Base-by-base conservation (phyloP, 2,329 filamentous ascomycete genomes). In the Cladosporium sp. region DNA sequence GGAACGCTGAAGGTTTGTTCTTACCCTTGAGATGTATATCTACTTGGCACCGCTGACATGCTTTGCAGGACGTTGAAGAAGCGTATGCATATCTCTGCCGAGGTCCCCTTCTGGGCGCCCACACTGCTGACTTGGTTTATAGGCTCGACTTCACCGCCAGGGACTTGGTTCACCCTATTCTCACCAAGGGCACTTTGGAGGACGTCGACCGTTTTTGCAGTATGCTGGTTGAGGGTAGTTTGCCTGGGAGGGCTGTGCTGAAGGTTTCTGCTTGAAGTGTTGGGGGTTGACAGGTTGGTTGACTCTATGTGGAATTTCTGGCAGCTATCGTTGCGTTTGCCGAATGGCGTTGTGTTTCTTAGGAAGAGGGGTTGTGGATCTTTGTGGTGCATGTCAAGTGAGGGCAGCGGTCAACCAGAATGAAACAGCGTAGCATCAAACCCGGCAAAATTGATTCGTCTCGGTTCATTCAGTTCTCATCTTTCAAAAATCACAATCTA, bases 181-280 rank as follows among this genome's bases (percentile, higher is more conserved):
- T 71, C 25, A 67, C 62, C 2, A 67, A 68, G 51, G 68, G 67
- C n/a, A 63, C 59, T 1, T 55, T 72, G 6, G 59, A 66, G 19
- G 67, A 72, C 57, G 62, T 72, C 13, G 64, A 69, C 53, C 60
- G 65, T 41, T 71, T 72, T 49, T 63, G 66, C 36, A 59, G 67
- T 13, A 60, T 69, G 45, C 67, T 74, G 64, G 53, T 60, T 15
- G 63, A 59, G 13, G 69, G 71, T 7, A 69, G 68, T 53, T 58
- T 72, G 29, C 61, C 62, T 45, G 71, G 70, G 5, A 59, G 70
- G 49, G 70, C 70, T 15, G 70, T 73, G 4, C 61, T 73, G 35
- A 72, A 71, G 53, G 63, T 72, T 13, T 57, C 62, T 16, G 52
- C 53, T 32, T 55, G 39, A 43, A 27, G 0, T n/a, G 35, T 19